Conservation (phyloP, 169 alveolate species). For the Plasmodium falciparum region DNA sequence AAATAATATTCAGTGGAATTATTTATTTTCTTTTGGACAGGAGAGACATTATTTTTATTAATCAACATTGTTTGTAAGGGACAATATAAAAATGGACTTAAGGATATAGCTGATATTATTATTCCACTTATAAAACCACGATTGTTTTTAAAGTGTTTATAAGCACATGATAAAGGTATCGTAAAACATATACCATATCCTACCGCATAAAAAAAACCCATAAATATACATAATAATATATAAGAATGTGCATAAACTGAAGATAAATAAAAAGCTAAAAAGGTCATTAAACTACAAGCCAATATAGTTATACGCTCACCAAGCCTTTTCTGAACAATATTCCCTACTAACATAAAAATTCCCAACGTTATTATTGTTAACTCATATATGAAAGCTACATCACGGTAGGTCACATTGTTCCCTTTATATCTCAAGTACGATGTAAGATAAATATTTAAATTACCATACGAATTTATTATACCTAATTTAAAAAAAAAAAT, state of each 20-base stretch:
- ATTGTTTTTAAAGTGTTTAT: constrained; percentile 56
- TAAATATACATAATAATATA: constrained; percentile 32
- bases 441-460: constrained; percentile 55
- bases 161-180: constrained; percentile 62
- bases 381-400: constrained; percentile 50
- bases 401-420: constrained; percentile 45
- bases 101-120: constrained; percentile 63
- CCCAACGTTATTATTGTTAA: constrained; percentile 43
- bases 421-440: constrained; percentile 66
- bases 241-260: constrained; percentile 65
- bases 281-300: constrained; percentile 10
- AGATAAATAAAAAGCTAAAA: constrained; percentile 59
- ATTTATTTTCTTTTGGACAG: not conserved
- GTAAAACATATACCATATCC: constrained; percentile 72
- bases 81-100: constrained; percentile 71
- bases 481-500: constrained; percentile 17
- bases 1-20: constrained; percentile 33
- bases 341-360: constrained; percentile 38
- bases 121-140: constrained; percentile 69
- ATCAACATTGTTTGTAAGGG: constrained; percentile 52
- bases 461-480: constrained; percentile 63
- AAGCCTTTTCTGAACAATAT: constrained; percentile 39
- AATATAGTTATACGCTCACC: constrained; percentile 48
- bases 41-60: constrained; percentile 31
- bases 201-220: constrained; percentile 39